Evolutionary conservation across 768 basidiomycete genomes (phyloP).

Genomic region (Asterophora parasitica): DNA sequence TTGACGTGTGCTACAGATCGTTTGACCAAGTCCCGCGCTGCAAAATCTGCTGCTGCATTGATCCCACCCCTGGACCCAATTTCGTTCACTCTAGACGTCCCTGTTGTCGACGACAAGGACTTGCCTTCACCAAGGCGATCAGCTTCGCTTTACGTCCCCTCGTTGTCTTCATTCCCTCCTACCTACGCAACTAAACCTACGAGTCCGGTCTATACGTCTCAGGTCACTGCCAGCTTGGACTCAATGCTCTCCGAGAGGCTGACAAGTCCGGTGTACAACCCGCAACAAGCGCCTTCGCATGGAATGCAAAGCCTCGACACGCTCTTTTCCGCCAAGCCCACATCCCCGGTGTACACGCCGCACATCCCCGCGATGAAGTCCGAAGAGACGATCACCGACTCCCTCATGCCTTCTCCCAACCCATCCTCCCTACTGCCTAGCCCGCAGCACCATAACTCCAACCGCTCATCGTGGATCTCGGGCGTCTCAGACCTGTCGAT

Average conservation of each 20-base stretch:
- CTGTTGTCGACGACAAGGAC: conserved; percentile 8
- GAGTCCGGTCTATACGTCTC: conserved; percentile 13
- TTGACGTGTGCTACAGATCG: conserved; percentile 11
- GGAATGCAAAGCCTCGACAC: conserved; percentile 1
- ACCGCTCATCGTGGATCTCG: conserved; percentile 46
- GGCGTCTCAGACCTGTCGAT: conserved; percentile 38
- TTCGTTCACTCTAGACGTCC: conserved; percentile 18
- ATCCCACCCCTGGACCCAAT: conserved; percentile 21
- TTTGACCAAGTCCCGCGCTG: conserved; percentile 13
- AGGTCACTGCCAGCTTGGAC: background rate
- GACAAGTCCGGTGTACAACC: conserved; percentile 9
- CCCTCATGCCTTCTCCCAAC: background rate
- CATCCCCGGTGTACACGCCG: conserved; percentile 14
- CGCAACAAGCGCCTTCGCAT: background rate
- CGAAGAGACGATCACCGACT: conserved; percentile 14
- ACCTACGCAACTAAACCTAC: conserved; percentile 15
- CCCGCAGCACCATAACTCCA: conserved; percentile 14
- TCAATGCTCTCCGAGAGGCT: conserved; percentile 12
- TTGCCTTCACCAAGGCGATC: conserved; percentile 17
- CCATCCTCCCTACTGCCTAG: conserved; percentile 14
- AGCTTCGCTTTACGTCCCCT: conserved; percentile 16
- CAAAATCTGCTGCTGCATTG: conserved; percentile 16
- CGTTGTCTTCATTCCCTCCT: conserved; percentile 16
- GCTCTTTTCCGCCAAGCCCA: conserved; percentile 12
- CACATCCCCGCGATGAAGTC: conserved; percentile 13